These are phyloP conservation scores for Carex scoparia DNA, from an alignment of 176 grass and related monocot species.

Conservation along the genomic window DNA sequence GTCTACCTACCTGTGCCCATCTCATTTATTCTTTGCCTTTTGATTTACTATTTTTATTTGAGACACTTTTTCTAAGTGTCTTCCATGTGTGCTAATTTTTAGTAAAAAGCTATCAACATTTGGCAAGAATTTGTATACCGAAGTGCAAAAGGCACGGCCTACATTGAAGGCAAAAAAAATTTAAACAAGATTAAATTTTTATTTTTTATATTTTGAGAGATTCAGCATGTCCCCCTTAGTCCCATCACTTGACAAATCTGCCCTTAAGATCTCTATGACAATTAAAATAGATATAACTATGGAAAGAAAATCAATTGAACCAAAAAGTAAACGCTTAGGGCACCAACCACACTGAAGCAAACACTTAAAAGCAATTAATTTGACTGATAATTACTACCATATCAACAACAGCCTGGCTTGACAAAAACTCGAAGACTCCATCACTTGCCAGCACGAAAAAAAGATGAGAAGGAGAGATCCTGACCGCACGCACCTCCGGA, in stretches of 20 bases:
- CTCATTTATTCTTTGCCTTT: slow-evolving; percentile 14
- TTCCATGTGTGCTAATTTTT: slow-evolving; percentile 14
- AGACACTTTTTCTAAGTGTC: not conserved
- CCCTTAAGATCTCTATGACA: not conserved
- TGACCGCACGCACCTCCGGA: slow-evolving; percentile 66
- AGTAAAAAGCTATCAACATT: not conserved
- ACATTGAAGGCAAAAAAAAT: not conserved
- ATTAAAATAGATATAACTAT: not conserved
- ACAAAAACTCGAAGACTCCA: slow-evolving; percentile 94
- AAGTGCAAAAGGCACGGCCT: not conserved
- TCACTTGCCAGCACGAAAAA: slow-evolving; percentile 91
- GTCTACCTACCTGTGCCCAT: slow-evolving; percentile 7
- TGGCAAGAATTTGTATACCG: not conserved
- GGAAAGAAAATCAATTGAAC: not conserved
- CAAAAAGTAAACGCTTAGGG: not conserved
- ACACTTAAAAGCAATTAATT: not conserved
- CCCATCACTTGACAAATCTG: not conserved
- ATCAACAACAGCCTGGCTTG: slow-evolving; percentile 80
- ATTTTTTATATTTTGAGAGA: not conserved
- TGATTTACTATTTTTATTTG: not conserved
- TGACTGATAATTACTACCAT: slow-evolving; percentile 45
- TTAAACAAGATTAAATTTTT: not conserved
- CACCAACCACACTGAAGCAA: not conserved
- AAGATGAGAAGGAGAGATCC: slow-evolving; percentile 58
- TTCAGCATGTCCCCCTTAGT: not conserved